Base-by-base conservation (phyloP, 371 early-diverging fungal species). In the Mucor ambiguus region DNA sequence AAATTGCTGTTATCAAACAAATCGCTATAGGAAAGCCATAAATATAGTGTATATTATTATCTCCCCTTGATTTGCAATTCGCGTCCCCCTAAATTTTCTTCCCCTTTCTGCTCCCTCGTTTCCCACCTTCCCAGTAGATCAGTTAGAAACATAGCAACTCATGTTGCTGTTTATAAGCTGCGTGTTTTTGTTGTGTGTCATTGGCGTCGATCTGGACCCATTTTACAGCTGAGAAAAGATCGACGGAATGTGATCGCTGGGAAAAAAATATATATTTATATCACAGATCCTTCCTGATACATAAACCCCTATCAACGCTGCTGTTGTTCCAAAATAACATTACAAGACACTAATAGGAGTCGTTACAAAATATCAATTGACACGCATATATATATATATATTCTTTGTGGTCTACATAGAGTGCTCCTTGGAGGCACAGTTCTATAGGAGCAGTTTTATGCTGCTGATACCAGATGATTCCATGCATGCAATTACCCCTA, bases 61-160 rank as follows among this genome's bases (percentile, higher is more conserved):
- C 48, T 48, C 48, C 48, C 48, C 41, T 41, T 41, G 41, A 41
- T 41, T 41, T 41, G 41, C 41, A 41, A 41, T 41, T 48, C 48
- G 12, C 48, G 48, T 26, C 14, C 24, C 49, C 52, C 52, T 41
- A 41, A 2, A 18, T 6, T 14, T 16, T 16, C 52, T 12, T 52
- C 24, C 16, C 22, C 11, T 28, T 52, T 26, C 6, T 41, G 41
- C 41, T 16, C 52, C 52, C 26, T 52, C 22, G 52, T 9, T 26
- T 52, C 28, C 8, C 46, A 46, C 46, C 49, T 14, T 49, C 24
- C 26, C 16, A 28, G 52, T 12, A 26, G 52, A 52, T 52, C 52
- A 52, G 22, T 28, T 8, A 28, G 52, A 52, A 52, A 52, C 52
- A 52, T 26, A 52, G 16, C 52, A 52, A 52, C 52, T 52, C 52